Conservation (phyloP, 179 eudicot species). For the Gypsophila paniculata region DNA sequence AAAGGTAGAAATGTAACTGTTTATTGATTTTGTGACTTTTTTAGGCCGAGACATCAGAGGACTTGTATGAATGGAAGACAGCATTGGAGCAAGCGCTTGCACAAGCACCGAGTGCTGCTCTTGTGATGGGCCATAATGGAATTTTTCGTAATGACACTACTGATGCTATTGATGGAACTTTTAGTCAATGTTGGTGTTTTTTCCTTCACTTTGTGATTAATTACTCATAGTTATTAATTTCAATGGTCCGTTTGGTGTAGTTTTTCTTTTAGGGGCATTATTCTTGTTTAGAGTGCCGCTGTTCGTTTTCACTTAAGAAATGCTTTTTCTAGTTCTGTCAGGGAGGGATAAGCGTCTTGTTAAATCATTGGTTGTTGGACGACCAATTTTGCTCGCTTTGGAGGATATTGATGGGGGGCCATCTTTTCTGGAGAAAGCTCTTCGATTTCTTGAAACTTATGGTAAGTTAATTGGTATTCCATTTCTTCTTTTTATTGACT, state of each 20-base stretch:
- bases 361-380: conserved; percentile 92
- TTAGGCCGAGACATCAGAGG: conserved; percentile 95
- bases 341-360: conserved; percentile 95
- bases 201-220: conserved; percentile 9
- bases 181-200: conserved; percentile 65
- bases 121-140: conserved; percentile 97
- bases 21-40: background rate
- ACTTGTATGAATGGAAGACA: conserved; percentile 92
- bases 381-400: conserved; percentile 93
- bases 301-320: background rate
- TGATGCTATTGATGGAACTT: conserved; percentile 79
- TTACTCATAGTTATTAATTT: background rate
- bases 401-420: conserved; percentile 99
- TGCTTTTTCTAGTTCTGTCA: conserved; percentile 26
- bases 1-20: background rate
- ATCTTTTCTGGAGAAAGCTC: conserved; percentile 96
- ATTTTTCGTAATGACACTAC: conserved; percentile 78
- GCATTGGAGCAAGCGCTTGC: conserved; percentile 96
- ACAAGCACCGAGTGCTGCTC: conserved; percentile 99
- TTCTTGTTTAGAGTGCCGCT: background rate
- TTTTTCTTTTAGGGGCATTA: background rate
- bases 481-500: background rate
- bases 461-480: conserved; percentile 41
- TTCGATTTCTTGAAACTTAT: conserved; percentile 76
- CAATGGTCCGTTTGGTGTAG: background rate